Evolutionary conservation across 2,329 filamentous ascomycete genomes (phyloP), one percentile per base, ranked within the genome.

Genomic region (Fusarium fracticaudum): DNA sequence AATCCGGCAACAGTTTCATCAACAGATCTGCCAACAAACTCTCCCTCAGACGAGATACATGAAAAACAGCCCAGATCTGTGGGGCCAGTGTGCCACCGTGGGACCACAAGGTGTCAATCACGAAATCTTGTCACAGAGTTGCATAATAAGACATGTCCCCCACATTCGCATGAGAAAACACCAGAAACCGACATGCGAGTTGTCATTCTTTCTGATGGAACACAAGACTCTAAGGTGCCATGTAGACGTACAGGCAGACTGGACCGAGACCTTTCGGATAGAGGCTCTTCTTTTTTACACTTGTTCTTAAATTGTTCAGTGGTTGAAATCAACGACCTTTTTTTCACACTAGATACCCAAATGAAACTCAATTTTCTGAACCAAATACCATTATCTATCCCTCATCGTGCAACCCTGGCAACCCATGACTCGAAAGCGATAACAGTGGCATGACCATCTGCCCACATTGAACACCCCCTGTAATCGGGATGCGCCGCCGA

Each of bases 381-480:
- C 11, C 37, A 41, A 37, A 57, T n/a, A 29, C 37, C 11, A 26
- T 41, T 22, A 51, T 37, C 24, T 44, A 22, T 41, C 35, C 13
- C 14, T 22, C 55, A 62, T 66, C 58, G 60, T 41, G 50, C 22
- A 18, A 73, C 33, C 54, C 53, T 70, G 60, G 31, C 60, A 60
- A 54, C 45, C 40, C 67, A 71, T 70, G 67, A 60, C 60, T 64
- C 60, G 40, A 66, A 60, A 35, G 35, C 45, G 35, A 66, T 51
- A 64, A 43, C 41, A 69, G 61, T 78, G 76, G 76, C 74, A 68
- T 78, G 76, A 78, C 73, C 73, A 78, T 78, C 76, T 78, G 76
- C 71, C 69, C 74, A 76, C 71, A 44, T 63, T 69, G 43, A 50
- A 37, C 20, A n/a, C 24, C 33, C 60, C 48, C 35, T 60, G 61